Percentiles rank a stretch among this genome's conserved stretches.
These are phyloP conservation scores for Pleurotus salmoneostramineus DNA, from an alignment of 768 basidiomycete species.

Conservation along the genomic window DNA sequence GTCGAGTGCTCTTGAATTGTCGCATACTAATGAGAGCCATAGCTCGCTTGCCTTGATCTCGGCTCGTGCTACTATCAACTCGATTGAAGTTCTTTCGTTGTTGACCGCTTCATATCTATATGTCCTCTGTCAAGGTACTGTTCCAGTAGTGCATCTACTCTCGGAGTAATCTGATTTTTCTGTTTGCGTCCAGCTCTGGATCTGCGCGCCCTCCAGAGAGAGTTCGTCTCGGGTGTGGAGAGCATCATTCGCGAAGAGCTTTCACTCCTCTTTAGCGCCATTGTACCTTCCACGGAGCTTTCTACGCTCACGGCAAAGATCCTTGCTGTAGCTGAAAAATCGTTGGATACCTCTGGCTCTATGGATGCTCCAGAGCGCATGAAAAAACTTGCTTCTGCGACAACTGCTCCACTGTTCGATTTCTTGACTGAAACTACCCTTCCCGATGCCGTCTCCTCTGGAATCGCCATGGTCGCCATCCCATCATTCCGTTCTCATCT, in stretches of 20 bases:
- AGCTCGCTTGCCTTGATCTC: slow-evolving; percentile 85
- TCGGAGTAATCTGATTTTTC: slow-evolving; percentile 4
- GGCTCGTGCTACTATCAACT: slow-evolving; percentile 72
- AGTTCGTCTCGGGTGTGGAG: slow-evolving; percentile 47
- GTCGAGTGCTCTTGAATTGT: neutral
- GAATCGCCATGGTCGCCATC: slow-evolving; percentile 27
- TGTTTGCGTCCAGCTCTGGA: slow-evolving; percentile 53
- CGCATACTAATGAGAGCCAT: slow-evolving; percentile 12
- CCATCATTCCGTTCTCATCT: slow-evolving; percentile 49
- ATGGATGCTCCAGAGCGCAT: slow-evolving; percentile 74
- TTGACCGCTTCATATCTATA: slow-evolving; percentile 76
- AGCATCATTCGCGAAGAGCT: slow-evolving; percentile 50
- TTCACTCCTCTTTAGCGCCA: slow-evolving; percentile 35
- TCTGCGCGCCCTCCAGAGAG: slow-evolving; percentile 66
- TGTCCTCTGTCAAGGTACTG: slow-evolving; percentile 56
- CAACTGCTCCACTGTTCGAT: slow-evolving; percentile 43
- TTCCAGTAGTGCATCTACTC: neutral
- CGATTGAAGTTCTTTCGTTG: slow-evolving; percentile 75
- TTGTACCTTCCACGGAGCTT: slow-evolving; percentile 25
- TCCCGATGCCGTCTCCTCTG: slow-evolving; percentile 15
- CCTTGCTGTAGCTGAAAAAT: slow-evolving; percentile 36
- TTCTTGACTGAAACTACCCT: slow-evolving; percentile 40
- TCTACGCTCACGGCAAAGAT: slow-evolving; percentile 29
- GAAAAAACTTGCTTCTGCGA: slow-evolving; percentile 55
- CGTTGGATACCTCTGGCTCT: slow-evolving; percentile 61